A percentile compares a stretch with the other conserved stretches of the same genome.
phyloP scores from a whole-genome alignment of 1,284 basidiomycete species.

The Mycosarcoma maydis region DNA sequence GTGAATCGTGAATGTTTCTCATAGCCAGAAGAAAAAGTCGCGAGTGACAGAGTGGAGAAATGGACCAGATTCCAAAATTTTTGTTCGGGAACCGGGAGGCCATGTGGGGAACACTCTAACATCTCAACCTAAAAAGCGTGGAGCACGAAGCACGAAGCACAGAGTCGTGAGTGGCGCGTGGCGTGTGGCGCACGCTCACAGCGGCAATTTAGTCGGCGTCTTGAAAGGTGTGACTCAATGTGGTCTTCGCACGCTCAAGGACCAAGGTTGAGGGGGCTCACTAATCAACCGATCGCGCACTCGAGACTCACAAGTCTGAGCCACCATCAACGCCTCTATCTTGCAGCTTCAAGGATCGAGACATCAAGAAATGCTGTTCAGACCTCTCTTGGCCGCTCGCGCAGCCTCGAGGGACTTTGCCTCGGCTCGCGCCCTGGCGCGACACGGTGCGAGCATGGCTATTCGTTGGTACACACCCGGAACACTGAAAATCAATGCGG shows the following conservation, averaged over 20 bases:
- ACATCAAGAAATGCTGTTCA: slow-evolving; percentile 8
- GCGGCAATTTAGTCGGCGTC: slow-evolving; percentile 24
- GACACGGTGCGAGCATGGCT: not conserved
- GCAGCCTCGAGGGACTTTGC: not conserved
- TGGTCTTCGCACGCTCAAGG: too few species aligned
- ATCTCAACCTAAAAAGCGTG: too few species aligned
- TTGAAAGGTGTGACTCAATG: slow-evolving; percentile 3
- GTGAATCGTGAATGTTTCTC: too few species aligned
- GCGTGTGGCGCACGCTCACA: too few species aligned
- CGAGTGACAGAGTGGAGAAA: slow-evolving; percentile 1
- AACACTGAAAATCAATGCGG: slow-evolving; percentile 42
- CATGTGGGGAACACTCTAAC: too few species aligned
- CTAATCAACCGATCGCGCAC: too few species aligned
- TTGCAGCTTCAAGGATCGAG: too few species aligned
- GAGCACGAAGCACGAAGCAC: too few species aligned
- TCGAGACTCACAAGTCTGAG: slow-evolving; percentile 1
- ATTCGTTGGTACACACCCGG: slow-evolving; percentile 23
- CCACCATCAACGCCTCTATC: too few species aligned
- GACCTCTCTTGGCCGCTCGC: not conserved
- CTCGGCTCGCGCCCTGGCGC: not conserved
- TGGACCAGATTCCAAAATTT: slow-evolving; percentile 27
- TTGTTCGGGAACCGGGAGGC: slow-evolving; percentile 26
- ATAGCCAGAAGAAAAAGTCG: not conserved
- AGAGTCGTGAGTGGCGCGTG: too few species aligned
- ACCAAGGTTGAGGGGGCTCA: too few species aligned